Conservation (phyloP, 2,329 filamentous ascomycete species). For the Cladosporium sp. region DNA sequence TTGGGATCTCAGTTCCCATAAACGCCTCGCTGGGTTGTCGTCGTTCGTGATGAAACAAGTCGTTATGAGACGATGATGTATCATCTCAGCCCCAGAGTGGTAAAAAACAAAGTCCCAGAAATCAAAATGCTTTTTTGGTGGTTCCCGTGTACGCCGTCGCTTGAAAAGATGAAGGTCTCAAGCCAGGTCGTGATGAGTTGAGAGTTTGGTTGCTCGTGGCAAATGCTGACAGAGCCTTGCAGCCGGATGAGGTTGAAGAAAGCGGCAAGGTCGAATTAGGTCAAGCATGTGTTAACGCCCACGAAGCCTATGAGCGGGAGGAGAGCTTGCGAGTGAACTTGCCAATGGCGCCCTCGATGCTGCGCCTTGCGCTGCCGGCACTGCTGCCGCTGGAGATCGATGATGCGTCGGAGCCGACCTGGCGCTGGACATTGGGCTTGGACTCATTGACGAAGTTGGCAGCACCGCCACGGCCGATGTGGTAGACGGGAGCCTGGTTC, state of each 20-base stretch:
- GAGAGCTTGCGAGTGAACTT: constrained; percentile 20
- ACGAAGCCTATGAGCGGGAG: constrained; percentile 8
- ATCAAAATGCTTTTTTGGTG: constrained; percentile 12
- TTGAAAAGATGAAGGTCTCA: background rate
- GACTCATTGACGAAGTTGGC: constrained; percentile 52
- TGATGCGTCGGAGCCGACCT: constrained; percentile 6
- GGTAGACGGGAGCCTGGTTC: constrained; percentile 58
- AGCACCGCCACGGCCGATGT: constrained; percentile 62
- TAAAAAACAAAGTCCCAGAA: constrained; percentile 8
- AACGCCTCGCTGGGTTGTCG: constrained; percentile 16
- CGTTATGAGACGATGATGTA: background rate
- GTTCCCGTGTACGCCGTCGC: constrained; percentile 7
- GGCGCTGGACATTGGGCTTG: constrained; percentile 11
- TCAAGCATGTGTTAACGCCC: background rate
- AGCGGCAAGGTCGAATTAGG: background rate
- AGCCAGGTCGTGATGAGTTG: constrained; percentile 13
- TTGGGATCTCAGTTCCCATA: background rate
- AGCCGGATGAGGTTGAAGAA: constrained; percentile 5
- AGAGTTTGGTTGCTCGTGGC: background rate
- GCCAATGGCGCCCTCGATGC: constrained; percentile 20
- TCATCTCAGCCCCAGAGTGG: constrained; percentile 3
- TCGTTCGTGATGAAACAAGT: background rate
- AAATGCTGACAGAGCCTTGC: constrained; percentile 4
- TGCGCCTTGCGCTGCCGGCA: constrained; percentile 17
- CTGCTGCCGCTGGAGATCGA: constrained; percentile 18